Evolutionary conservation across 108 stramenopile species (phyloP).

Genomic region (Nitzschia putrida): DNA sequence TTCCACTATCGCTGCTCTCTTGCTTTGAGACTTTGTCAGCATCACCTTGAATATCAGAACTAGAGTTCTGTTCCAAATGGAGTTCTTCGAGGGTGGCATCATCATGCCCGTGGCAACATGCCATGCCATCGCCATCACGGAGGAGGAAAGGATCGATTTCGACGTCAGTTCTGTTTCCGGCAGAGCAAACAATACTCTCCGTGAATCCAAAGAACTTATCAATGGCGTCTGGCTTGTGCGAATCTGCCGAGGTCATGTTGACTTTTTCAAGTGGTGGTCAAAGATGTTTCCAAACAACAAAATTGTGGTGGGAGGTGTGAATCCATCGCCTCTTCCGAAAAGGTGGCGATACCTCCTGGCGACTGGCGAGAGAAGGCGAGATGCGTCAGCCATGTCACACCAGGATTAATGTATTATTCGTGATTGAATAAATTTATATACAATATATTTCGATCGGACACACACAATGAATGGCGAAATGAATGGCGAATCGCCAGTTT

Average conservation of each 20-base stretch:
- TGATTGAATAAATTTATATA: no score
- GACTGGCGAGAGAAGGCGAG: no score
- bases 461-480: no score
- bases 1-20: constrained; percentile 3
- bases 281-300: no score
- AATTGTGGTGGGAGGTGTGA: no score
- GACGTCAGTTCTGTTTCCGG: constrained; percentile 11
- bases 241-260: background rate
- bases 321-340: no score
- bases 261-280: no score
- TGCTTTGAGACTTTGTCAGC: background rate
- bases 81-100: background rate
- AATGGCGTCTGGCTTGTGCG: constrained; percentile 4
- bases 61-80: background rate
- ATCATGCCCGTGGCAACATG: background rate
- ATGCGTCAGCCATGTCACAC: no score
- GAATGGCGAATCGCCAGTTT: no score
- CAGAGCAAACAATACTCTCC: background rate
- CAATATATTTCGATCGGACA: no score
- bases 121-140: background rate
- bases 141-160: constrained; percentile 5
- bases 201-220: constrained; percentile 21
- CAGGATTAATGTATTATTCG: no score
- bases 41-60: background rate
- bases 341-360: no score